Base-by-base conservation (phyloP, 2,329 filamentous ascomycete species). In the Phyllosticta citrichinensis region DNA sequence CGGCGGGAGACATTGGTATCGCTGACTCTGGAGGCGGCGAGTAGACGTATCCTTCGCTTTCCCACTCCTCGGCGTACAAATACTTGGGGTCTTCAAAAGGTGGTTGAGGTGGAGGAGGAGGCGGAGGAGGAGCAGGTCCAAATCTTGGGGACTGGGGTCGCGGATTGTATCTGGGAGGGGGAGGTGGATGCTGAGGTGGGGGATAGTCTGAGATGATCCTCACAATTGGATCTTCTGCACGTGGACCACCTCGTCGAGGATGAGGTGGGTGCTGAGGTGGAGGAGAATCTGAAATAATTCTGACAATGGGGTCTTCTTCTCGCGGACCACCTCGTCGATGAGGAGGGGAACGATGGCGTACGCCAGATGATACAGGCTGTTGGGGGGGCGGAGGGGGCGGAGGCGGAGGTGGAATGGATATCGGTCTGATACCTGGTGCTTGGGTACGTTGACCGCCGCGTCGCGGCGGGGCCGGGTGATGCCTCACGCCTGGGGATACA, bases 1-100 rank as follows among this genome's bases (percentile, higher is more conserved):
- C 75, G 1, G 73, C 74, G 5, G 76, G 76, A 14, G 75, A 77
- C 9, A 72, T 66, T 5, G 67, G 64, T 47, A 61, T 63, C 20
- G 62, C 63, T 51, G 65, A 61, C 19, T 55, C 63, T 40, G 55
- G 24, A 22, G 64, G 64, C 3, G 53, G 60, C 19, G 50, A 30
- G 17, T 17, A 50, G 25, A 47, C 33, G n/a, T 52, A 17, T 9
- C 52, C 55, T 25, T 60, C 58, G 14, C 58, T 56, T 22, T 60
- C 58, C 58, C 58, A 60, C 33, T 60, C 58, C 19, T 60, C 58
- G 10, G 58, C 50, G n/a, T 47, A 47, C 40, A 47, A 17, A 2
- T 6, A n/a, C 40, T 47, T 47, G 10, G 22, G 40, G 25, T 52
- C n/a, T 58, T 47, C 25, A 17, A 53, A 25, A 3, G 40, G 17